These are phyloP conservation scores for Venturiaceae sp. DNA, from an alignment of 2,329 filamentous ascomycete species.

Conservation along the genomic window DNA sequence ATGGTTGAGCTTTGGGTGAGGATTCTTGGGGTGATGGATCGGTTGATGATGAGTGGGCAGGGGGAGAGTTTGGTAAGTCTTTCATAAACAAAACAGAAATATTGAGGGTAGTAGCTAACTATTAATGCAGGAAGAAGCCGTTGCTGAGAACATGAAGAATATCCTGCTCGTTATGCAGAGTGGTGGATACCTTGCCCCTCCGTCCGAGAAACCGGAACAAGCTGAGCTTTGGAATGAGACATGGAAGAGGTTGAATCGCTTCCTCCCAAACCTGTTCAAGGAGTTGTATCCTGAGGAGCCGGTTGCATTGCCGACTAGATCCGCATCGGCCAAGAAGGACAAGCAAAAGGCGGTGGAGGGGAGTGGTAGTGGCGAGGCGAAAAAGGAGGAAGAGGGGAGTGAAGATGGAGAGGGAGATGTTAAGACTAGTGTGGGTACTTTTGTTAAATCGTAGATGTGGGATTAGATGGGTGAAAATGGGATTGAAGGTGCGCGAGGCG, in stretches of 20 bases:
- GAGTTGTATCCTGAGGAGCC: constrained; percentile 47
- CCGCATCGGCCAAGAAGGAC: constrained; percentile 9
- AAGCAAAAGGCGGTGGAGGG: background rate
- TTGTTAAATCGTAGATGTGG: too few species aligned
- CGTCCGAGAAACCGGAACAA: constrained; percentile 41
- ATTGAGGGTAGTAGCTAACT: background rate
- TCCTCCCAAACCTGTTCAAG: constrained; percentile 48
- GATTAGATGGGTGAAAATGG: too few species aligned
- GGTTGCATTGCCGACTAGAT: too few species aligned
- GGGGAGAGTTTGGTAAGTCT: constrained; percentile 71
- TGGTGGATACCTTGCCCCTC: constrained; percentile 72
- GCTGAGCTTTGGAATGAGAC: constrained; percentile 52
- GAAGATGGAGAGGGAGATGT: too few species aligned
- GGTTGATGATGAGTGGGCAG: constrained; percentile 91
- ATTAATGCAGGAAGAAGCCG: constrained; percentile 70
- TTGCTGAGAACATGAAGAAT: constrained; percentile 92
- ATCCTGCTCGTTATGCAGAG: constrained; percentile 91
- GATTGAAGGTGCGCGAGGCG: too few species aligned
- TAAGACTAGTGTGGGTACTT: too few species aligned
- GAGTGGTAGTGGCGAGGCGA: background rate
- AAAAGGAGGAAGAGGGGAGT: background rate
- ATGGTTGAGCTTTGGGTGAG: constrained; percentile 88
- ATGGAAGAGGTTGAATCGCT: constrained; percentile 48
- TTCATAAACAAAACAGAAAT: background rate
- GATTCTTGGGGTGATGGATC: constrained; percentile 90